Conservation (phyloP, 106 monocot genomes). For the Allium cepa region DNA sequence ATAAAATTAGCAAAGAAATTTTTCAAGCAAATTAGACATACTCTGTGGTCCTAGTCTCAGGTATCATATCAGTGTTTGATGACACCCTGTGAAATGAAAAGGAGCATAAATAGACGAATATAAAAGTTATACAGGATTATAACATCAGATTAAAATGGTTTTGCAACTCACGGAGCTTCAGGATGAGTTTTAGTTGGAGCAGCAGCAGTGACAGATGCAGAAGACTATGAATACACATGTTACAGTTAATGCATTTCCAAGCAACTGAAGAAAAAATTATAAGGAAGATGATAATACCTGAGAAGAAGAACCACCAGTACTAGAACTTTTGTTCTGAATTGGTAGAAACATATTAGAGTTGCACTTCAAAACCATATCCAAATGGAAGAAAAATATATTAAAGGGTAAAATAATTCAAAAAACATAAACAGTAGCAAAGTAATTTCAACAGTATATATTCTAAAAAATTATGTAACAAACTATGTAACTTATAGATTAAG, state of each 20-base stretch:
- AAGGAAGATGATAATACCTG: conserved; percentile 1
- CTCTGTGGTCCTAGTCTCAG: conserved; percentile 3
- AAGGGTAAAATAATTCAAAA: too few relatives aligned
- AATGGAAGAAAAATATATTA: too few relatives aligned
- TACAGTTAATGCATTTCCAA: not conserved
- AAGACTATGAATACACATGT: conserved; percentile 29
- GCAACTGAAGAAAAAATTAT: too few relatives aligned
- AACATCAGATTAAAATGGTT: too few relatives aligned
- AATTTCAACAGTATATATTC: too few relatives aligned
- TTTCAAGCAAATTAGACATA: not conserved
- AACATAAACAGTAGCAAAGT: too few relatives aligned
- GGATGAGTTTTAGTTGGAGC: conserved; percentile 11
- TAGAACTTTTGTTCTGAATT: conserved; percentile 8
- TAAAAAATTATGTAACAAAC: too few relatives aligned
- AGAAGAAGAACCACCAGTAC: conserved; percentile 12
- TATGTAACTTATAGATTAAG: too few relatives aligned
- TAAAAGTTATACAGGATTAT: too few relatives aligned
- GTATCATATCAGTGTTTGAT: not conserved
- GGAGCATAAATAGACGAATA: too few relatives aligned
- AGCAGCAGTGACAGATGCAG: conserved; percentile 23
- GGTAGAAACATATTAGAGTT: not conserved
- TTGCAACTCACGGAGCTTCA: conserved; percentile 43
- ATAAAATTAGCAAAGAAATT: too few relatives aligned
- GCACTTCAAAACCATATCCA: not conserved
- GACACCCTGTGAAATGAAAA: not conserved